Conservation (phyloP, 2,329 filamentous ascomycete genomes). For the Parascedosporium putredinis region DNA sequence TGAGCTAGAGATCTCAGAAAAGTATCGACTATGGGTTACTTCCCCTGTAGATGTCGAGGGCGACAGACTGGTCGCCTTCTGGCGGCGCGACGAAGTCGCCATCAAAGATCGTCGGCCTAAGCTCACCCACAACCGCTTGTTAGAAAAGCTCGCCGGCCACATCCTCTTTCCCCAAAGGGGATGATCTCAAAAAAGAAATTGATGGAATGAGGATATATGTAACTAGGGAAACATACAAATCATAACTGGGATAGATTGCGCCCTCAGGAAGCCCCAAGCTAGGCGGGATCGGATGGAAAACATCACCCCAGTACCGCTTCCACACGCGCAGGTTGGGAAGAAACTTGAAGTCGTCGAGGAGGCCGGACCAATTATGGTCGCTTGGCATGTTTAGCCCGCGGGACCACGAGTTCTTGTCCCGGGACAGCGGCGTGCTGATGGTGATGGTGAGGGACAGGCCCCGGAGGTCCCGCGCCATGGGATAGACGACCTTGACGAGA, state of each 20-base stretch:
- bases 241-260: neutral
- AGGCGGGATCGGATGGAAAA: neutral
- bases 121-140: neutral
- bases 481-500: neutral
- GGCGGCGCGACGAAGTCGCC: neutral
- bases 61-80: neutral
- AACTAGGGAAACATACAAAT: neutral
- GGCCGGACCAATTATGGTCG: neutral
- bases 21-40: too few relatives aligned
- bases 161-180: neutral
- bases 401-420: neutral
- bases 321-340: neutral
- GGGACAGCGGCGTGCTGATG: neutral
- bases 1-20: too few relatives aligned
- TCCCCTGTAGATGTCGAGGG: neutral
- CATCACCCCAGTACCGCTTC: neutral
- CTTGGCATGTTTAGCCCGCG: neutral
- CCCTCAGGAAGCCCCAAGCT: neutral
- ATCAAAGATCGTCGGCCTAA: neutral
- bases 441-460: neutral
- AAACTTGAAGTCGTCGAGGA: neutral
- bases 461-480: neutral
- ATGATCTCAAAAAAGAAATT: neutral
- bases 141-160: too few relatives aligned
- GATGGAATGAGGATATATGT: neutral